A percentile compares a stretch with the other conserved stretches of the same genome.
Evolutionary conservation across 2,329 filamentous ascomycete species (phyloP).

Genomic region (Metarhizium album): DNA sequence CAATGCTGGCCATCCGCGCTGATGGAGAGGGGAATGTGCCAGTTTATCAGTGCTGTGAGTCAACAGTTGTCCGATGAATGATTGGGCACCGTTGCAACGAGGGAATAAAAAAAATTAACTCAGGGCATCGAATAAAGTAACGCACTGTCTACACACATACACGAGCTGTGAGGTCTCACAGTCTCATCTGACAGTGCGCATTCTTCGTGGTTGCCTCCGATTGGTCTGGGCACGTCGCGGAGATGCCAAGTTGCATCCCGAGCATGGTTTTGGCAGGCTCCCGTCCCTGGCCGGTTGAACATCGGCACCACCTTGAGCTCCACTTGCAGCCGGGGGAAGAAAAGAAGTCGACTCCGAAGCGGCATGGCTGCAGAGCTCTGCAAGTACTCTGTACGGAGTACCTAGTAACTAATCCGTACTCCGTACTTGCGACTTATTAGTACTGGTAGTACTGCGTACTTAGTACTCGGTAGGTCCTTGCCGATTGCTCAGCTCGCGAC

Average conservation of each 20-base stretch:
- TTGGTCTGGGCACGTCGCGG: no score
- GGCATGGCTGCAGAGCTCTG: neutral
- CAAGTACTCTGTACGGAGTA: no score
- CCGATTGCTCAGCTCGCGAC: constrained; percentile 13
- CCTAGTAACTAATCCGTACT: no score
- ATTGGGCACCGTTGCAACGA: neutral
- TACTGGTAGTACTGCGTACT: no score
- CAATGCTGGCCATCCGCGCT: neutral
- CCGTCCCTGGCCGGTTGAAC: constrained; percentile 13
- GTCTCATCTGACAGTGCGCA: neutral
- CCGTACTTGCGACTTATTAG: no score
- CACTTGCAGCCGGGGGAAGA: no score
- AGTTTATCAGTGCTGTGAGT: neutral
- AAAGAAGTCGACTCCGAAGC: constrained; percentile 7
- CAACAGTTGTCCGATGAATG: neutral
- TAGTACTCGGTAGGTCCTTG: neutral
- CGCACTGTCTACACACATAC: neutral
- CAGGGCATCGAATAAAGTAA: neutral
- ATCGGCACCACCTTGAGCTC: constrained; percentile 16
- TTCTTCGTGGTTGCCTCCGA: neutral
- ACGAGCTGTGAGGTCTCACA: neutral
- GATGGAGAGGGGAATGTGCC: constrained; percentile 10
- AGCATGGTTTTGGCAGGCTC: neutral
- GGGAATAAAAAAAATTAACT: no score
- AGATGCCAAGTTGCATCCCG: no score